Conservation (phyloP, 2,329 filamentous ascomycete species). For the Colletotrichum truncatum region DNA sequence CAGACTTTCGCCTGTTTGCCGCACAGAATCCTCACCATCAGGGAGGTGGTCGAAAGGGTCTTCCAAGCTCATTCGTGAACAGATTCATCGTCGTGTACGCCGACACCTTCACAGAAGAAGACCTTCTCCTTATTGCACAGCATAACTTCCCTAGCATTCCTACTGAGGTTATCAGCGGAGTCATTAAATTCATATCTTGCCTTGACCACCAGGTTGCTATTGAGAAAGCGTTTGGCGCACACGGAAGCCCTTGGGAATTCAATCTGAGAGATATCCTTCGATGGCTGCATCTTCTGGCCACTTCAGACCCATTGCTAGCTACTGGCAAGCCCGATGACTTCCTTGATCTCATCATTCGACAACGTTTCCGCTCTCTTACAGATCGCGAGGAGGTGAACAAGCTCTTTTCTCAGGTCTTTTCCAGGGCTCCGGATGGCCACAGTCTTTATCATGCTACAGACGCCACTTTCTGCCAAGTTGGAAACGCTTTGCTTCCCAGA, state of each 20-base stretch:
- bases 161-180: conserved; percentile 65
- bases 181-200: conserved; percentile 84
- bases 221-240: conserved; percentile 65
- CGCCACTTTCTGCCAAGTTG: conserved; percentile 76
- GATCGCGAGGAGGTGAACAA: conserved; percentile 74
- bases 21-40: conserved; percentile 98
- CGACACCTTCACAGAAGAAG: conserved; percentile 84
- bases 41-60: conserved; percentile 91
- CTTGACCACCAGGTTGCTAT: conserved; percentile 77
- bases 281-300: conserved; percentile 80
- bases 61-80: conserved; percentile 96
- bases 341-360: conserved; percentile 82
- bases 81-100: conserved; percentile 98
- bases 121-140: conserved; percentile 83
- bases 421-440: conserved; percentile 58
- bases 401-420: conserved; percentile 75
- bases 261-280: conserved; percentile 90
- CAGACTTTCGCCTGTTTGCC: conserved; percentile 92
- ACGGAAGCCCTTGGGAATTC: conserved; percentile 91
- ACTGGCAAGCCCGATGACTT: conserved; percentile 75
- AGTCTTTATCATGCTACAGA: conserved; percentile 79
- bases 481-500: conserved; percentile 75
- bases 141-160: conserved; percentile 77
- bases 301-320: conserved; percentile 67
- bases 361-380: conserved; percentile 79